Conservation (phyloP, 2,329 filamentous ascomycete species). For the Talaromyces sp. region DNA sequence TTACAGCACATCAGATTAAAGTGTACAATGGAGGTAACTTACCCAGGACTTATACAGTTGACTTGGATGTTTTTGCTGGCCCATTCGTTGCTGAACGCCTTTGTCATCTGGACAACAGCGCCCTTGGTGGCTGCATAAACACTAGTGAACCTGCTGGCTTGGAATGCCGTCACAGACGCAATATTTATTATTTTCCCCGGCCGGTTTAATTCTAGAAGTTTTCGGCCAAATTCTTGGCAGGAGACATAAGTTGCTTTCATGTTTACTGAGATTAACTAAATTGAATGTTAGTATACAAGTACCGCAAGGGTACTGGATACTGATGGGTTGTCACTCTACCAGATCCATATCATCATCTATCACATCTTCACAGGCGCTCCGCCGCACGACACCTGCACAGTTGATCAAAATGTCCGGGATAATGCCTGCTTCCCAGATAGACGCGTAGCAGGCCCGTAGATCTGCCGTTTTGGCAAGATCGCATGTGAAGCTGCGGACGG, state of each 20-base stretch:
- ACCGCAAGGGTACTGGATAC: neutral
- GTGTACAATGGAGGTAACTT: neutral
- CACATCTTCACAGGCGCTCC: neutral
- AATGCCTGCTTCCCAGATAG: neutral
- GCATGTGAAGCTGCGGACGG: neutral
- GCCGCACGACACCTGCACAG: neutral
- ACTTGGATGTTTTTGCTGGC: neutral
- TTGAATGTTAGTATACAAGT: neutral
- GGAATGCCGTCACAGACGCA: neutral
- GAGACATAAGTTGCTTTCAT: neutral
- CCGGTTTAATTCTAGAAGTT: neutral
- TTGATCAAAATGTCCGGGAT: neutral
- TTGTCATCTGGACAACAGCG: neutral
- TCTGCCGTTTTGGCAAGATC: neutral
- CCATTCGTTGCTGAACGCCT: neutral
- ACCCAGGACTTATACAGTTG: neutral
- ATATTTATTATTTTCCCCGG: constrained; percentile 1
- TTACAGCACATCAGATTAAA: neutral
- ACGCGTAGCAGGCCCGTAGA: neutral
- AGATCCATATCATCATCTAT: neutral
- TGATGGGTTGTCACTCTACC: neutral
- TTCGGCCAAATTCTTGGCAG: neutral
- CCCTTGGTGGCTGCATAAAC: neutral
- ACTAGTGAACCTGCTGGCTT: neutral
- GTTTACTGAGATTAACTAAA: neutral